Percentiles rank a stretch among this genome's conserved stretches.
Evolutionary conservation across 2,329 filamentous ascomycete species (phyloP).

Genomic region (Colletotrichum sublineola): DNA sequence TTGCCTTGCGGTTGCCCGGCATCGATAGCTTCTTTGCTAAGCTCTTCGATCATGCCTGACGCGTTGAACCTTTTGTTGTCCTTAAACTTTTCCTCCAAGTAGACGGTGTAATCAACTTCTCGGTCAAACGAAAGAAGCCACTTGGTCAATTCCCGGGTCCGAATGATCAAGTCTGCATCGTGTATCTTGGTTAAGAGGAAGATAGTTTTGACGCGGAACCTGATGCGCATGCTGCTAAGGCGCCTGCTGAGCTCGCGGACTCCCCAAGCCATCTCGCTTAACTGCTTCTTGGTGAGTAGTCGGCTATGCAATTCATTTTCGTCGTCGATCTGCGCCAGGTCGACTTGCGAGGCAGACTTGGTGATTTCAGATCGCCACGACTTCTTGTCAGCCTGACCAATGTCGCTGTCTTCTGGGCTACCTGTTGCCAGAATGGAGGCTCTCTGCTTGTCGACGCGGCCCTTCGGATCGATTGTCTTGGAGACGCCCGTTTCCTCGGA

Average conservation of each 20-base stretch:
- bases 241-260: slow-evolving; percentile 91
- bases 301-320: slow-evolving; percentile 66
- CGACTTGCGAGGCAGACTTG: slow-evolving; percentile 57
- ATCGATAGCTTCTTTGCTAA: slow-evolving; percentile 59
- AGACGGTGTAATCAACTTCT: slow-evolving; percentile 79
- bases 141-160: slow-evolving; percentile 80
- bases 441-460: slow-evolving; percentile 71
- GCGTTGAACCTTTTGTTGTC: slow-evolving; percentile 81
- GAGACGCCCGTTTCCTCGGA: slow-evolving; percentile 48
- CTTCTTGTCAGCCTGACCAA: slow-evolving; percentile 69
- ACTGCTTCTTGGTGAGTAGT: slow-evolving; percentile 93
- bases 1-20: slow-evolving; percentile 51
- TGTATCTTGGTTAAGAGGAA: slow-evolving; percentile 95
- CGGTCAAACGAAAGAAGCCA: slow-evolving; percentile 85
- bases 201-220: slow-evolving; percentile 83
- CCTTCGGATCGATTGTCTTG: slow-evolving; percentile 53
- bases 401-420: slow-evolving; percentile 56
- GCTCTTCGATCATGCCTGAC: slow-evolving; percentile 74
- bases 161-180: slow-evolving; percentile 81
- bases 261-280: slow-evolving; percentile 97
- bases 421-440: slow-evolving; percentile 69
- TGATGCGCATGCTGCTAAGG: slow-evolving; percentile 84
- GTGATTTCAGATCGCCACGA: slow-evolving; percentile 65
- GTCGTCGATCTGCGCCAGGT: slow-evolving; percentile 51
- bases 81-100: slow-evolving; percentile 82